Percentiles rank a stretch among this genome's conserved stretches.
These are phyloP conservation scores for Venustampulla echinocandica DNA, from an alignment of 495 filamentous ascomycete species.

Conservation along the genomic window DNA sequence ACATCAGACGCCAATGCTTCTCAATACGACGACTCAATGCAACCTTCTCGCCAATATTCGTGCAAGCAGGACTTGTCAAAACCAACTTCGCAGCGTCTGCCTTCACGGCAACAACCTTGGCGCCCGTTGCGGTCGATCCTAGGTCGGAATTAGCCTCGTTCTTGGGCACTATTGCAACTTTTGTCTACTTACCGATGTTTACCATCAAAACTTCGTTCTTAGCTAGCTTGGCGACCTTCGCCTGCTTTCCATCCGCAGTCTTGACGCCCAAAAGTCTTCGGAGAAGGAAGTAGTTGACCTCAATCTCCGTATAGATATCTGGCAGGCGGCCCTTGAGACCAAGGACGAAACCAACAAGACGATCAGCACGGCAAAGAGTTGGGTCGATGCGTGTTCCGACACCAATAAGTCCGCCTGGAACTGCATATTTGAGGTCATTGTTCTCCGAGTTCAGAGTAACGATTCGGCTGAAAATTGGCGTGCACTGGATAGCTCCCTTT, in stretches of 20 bases:
- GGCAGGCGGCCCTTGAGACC: constrained; percentile 86
- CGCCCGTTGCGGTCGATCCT: constrained; percentile 91
- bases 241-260: constrained; percentile 96
- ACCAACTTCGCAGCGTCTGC: constrained; percentile 87
- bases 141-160: too few relatives aligned
- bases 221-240: constrained; percentile 92
- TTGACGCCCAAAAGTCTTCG: constrained; percentile 91
- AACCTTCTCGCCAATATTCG: constrained; percentile 93
- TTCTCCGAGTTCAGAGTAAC: constrained; percentile 93
- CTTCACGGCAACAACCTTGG: constrained; percentile 92
- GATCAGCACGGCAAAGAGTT: constrained; percentile 95
- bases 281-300: constrained; percentile 98
- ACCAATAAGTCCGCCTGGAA: constrained; percentile 93
- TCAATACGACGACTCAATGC: constrained; percentile 92
- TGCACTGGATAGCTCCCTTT: constrained; percentile 89
- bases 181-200: constrained; percentile 96
- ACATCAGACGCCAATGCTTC: constrained; percentile 96
- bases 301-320: constrained; percentile 92
- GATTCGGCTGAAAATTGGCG: constrained; percentile 89
- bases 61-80: constrained; percentile 84
- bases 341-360: constrained; percentile 95
- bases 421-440: constrained; percentile 95
- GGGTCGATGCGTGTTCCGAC: constrained; percentile 96
- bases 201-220: constrained; percentile 99
- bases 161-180: too few relatives aligned